Base-by-base conservation (phyloP, 208 protist species). In the Wallacemonas sp. region DNA sequence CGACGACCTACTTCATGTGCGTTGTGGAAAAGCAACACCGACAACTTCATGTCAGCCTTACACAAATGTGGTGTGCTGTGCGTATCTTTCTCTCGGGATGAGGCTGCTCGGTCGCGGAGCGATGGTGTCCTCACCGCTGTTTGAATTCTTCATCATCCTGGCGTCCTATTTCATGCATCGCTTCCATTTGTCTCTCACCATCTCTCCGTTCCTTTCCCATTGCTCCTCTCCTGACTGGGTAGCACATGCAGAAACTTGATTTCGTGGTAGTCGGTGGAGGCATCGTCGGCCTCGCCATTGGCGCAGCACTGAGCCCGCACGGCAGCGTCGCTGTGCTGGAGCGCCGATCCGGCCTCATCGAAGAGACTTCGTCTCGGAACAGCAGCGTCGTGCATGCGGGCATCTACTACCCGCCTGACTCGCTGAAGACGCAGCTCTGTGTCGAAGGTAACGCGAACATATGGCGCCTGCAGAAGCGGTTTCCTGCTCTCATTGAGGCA, bases 341-440 rank as follows among this genome's bases (percentile, higher is more conserved):
- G 65, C 59, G 66, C 1, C 72, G 65, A 46, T 0, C 32, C 0
- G 29, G 36, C 0, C 61, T 86, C 10, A 79, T 81, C 11, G 57
- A 79, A 12, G 74, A 89, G 29, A 86, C 77, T 28, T 74, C 65
- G 2, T 71, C 74, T 1, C 70, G 74, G 14, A 86, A 85, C 65
- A 79, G 73, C 61, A 67, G 78, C 25, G 79, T 89, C 29, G 73
- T 89, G 3, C 74, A 86, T 59, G 77, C 70, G 14, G 77, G 80
- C 12, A 61, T 90, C 28, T 87, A 82, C 67, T 90, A 82, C 64
- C 76, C 73, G 11, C 61, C 42, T 0, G 36, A 77, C 48, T 79
- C 70, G 1, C 71, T 85, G 28, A 86, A 84, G 42, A 77, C 74
- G 18, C 49, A 61, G 41, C 62, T 86, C 4, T 87, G 72, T 52